phyloP scores from a whole-genome alignment of 2,329 filamentous ascomycete genomes.

The Paraconiothyrium sp. region DNA sequence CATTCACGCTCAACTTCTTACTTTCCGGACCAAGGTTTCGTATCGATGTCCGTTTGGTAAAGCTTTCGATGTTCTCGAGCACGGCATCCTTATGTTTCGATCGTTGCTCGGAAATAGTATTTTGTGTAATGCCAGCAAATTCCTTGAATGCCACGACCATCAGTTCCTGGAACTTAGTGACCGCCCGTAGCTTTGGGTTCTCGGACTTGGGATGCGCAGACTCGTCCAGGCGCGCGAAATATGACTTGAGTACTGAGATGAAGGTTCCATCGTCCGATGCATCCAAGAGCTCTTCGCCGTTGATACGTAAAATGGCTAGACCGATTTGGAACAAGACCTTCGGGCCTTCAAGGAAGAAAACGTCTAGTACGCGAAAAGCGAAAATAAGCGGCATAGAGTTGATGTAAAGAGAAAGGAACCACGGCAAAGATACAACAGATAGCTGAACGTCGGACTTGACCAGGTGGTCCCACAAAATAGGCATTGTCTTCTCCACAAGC shows the following conservation, averaged over 20 bases:
- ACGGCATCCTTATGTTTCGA: constrained; percentile 94
- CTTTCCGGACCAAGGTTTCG: constrained; percentile 95
- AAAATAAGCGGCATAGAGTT: constrained; percentile 99
- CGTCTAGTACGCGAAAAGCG: constrained; percentile 93
- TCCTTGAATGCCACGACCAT: constrained; percentile 99
- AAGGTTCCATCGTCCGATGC: constrained; percentile 95
- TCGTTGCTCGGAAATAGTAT: constrained; percentile 86
- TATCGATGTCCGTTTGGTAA: constrained; percentile 95
- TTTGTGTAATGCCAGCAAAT: constrained; percentile 94
- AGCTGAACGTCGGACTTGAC: constrained; percentile 96
- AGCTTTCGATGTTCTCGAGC: constrained; percentile 94
- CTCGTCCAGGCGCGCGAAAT: constrained; percentile 92
- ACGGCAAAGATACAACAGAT: constrained; percentile 94
- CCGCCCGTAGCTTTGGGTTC: constrained; percentile 90
- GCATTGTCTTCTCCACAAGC: constrained; percentile 98
- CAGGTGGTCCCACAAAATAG: constrained; percentile 97
- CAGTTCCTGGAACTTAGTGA: constrained; percentile 95
- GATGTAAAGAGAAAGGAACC: constrained; percentile 98
- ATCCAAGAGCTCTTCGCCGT: constrained; percentile 94
- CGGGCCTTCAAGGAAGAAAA: constrained; percentile 97
- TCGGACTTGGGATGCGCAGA: constrained; percentile 95
- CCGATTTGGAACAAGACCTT: constrained; percentile 98
- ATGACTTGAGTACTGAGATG: constrained; percentile 93
- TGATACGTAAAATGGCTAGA: constrained; percentile 94
- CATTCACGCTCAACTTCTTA: constrained; percentile 85